Base-by-base conservation (phyloP, 1,139 yeast species). In the Eremothecium gossypii region DNA sequence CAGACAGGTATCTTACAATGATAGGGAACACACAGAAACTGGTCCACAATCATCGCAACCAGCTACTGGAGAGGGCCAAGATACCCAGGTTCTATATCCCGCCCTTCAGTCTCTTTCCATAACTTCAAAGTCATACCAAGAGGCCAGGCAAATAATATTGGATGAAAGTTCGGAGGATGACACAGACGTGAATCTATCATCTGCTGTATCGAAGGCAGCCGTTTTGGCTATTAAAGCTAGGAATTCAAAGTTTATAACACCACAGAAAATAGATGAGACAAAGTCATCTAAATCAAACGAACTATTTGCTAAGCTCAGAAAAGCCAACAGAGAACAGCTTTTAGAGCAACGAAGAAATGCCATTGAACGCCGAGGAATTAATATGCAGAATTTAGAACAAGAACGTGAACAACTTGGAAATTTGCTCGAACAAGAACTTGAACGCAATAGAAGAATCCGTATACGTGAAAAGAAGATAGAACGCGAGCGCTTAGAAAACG, bases 351-450 rank as follows among this genome's bases (percentile, higher is more conserved):
- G 54, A 44, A 52, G 47, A 33, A 58, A 53, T 36, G 23, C 53
- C 6, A 48, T 55, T 28, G 55, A 55, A 34, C 47, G 43, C 8
- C 55, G 49, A 33, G 64, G 61, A 11, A 39, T 51, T 4, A 50
- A 49, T 1, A 38, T 53, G 7, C 60, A 58, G 30, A 61, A 61
- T 26, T 48, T 61, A 17, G 61, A 55, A 37, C 52, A 53, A 29
- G 61, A 61, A 37, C 53, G 52, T 40, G 60, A 58, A 29, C 58
- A 65, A 30, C 68, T 70, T 2, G 77, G 70, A 45, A 61, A 65
- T n/a, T 64, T 81, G 37, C 66, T 81, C 49, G 86, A 81, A 50
- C 70, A 75, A 45, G 89, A 82, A 54, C 70, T 77, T 52, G 73
- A 73, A 48, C 66, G 79, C 48, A 74, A 67, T 28, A 63, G 76